Base-by-base conservation (phyloP, 2,329 filamentous ascomycete species). In the Ascochyta viciae-villosae region DNA sequence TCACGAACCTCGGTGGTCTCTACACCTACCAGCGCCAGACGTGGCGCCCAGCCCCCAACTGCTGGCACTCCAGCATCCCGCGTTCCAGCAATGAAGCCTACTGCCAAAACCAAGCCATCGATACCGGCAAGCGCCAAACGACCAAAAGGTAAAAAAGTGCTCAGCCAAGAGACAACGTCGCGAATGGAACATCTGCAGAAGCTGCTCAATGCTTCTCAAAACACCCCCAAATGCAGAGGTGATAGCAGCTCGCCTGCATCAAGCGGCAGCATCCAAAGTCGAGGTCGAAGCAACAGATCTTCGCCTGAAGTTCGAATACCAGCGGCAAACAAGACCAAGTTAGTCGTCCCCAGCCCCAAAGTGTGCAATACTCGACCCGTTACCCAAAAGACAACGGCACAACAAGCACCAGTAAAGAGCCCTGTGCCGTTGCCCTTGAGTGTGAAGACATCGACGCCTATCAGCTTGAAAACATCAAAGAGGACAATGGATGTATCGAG, bases 361-460 rank as follows among this genome's bases (percentile, higher is more conserved):
- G n/a, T 15, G 16, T 9, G 23, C 3, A 29, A 35, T 23, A 8
- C 24, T 19, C 50, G 26, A 34, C 16, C 40, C 16, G 27, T 41
- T 23, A 8, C 34, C 3, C 53, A 60, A 1, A 22, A 41, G 4
- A 15, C 45, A 29, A 15, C 16, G 24, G 4, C 24, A 12, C 41
- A 44, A 27, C 16, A 9, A 5, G 52, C 44, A 15, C 39, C 51
- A 10, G 40, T 41, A 4, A 56, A 43, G 26, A 64, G 42, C 37
- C 48, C 50, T n/a, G 45, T 60, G 9, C 54, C 54, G 13, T 46
- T 52, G 4, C 55, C 56, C 15, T 41, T 42, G 10, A 61, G 50
- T 26, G 31, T 54, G 5, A 46, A 41, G 29, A 35, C 29, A 42
- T 23, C 35, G 8, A 27, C 42, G 3, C 12, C 43, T 4, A 15